Evolutionary conservation across 768 basidiomycete species (phyloP), one percentile per base, ranked within the genome.

Genomic region (Boletus speciosus): DNA sequence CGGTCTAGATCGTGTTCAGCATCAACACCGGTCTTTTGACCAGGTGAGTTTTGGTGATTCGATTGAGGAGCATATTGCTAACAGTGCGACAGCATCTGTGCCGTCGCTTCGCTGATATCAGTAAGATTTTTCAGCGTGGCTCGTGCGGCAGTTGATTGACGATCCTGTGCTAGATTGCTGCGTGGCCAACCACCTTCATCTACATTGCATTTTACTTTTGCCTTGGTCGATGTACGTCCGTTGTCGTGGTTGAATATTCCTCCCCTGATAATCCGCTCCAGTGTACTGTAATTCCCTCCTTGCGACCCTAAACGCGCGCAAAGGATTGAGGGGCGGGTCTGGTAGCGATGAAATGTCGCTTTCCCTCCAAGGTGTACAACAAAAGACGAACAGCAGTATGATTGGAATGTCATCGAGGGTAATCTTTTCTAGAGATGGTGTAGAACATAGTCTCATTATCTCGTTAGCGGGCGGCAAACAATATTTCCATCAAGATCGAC

Each of bases 401-500:
- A 16, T 55, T 11, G 56, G 19, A 5, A 44, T 58, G 1, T 3
- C 55, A 12, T 47, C 64, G n/a, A 59, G 31, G 48, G 68, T 60
- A 52, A 14, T 47, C 42, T 4, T 31, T 10, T 5, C 4, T 9
- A 16, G 6, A 19, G 27, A 25, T 27, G 6, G 6, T 4, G 11
- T 15, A 6, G 7, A 6, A 15, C 12, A 15, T 29, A 14, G 45
- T 35, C 56, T 52, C 46, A 61, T 38, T 14, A 5, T 37, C 21
- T 6, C 32, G 5, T 51, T 44, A 69, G 66, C 64, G 60, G 2
- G 1, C 40, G 54, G 75, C 76, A 35, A 77, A 79, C 46, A 80
- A 81, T 54, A 82, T 85, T 56, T 81, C 83, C 37, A 85, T 86
- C 71, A 83, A 83, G 67, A 83, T 85, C 48, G 82, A 85, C 64